These are phyloP conservation scores for Exophiala dermatitidis DNA, from an alignment of 2,329 filamentous ascomycete species.

Conservation along the genomic window DNA sequence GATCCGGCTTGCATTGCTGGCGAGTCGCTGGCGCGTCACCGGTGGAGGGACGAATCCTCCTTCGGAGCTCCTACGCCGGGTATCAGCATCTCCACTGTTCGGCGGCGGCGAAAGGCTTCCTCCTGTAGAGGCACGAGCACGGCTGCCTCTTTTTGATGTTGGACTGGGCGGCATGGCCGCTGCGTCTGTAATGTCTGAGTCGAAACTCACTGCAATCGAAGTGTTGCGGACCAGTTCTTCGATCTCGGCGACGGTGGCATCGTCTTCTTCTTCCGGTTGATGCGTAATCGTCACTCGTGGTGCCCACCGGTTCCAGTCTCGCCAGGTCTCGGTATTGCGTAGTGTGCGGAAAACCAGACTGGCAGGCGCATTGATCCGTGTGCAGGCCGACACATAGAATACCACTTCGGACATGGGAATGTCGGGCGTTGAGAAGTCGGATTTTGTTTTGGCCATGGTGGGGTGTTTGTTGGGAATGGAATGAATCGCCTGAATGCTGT, in stretches of 20 bases:
- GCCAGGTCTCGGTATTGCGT: slow-evolving; percentile 41
- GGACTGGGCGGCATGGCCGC: slow-evolving; percentile 4
- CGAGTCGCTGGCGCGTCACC: slow-evolving; percentile 17
- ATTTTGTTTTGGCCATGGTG: slow-evolving; percentile 11
- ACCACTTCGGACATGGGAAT: slow-evolving; percentile 30
- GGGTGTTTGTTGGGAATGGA: neutral
- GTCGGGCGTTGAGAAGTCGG: slow-evolving; percentile 29
- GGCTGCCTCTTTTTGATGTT: slow-evolving; percentile 3
- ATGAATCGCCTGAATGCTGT: neutral
- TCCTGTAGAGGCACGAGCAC: neutral
- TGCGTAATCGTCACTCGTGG: slow-evolving; percentile 40
- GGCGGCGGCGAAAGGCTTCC: neutral
- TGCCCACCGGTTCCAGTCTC: slow-evolving; percentile 44
- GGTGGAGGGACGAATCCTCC: slow-evolving; percentile 10
- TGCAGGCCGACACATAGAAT: slow-evolving; percentile 32
- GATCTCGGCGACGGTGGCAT: slow-evolving; percentile 21
- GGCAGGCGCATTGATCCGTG: slow-evolving; percentile 37
- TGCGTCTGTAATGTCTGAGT: slow-evolving; percentile 25
- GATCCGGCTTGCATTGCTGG: slow-evolving; percentile 18
- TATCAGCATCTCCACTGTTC: neutral
- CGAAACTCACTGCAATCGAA: slow-evolving; percentile 24
- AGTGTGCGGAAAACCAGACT: slow-evolving; percentile 40
- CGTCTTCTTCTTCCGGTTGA: slow-evolving; percentile 29
- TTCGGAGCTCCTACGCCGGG: neutral
- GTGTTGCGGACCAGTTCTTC: slow-evolving; percentile 26